A percentile compares a stretch with the other conserved stretches of the same genome.
Evolutionary conservation across 768 basidiomycete species (phyloP).

Genomic region (Daedalea quercina): DNA sequence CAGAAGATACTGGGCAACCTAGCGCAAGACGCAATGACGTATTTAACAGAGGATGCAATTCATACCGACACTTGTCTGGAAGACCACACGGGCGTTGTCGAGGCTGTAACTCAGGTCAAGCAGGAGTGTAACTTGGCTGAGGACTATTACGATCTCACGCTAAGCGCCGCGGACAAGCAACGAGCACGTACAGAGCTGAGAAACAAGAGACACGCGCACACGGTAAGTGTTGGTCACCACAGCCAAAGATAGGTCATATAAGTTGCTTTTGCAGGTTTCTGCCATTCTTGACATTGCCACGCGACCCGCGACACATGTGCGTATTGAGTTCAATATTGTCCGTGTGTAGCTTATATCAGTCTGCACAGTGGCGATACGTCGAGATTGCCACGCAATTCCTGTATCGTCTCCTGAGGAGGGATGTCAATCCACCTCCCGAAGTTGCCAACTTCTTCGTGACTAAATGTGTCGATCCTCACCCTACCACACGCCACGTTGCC

Average conservation of each 20-base stretch:
- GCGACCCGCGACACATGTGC: constrained; percentile 64
- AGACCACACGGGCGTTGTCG: constrained; percentile 38
- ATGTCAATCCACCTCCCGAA: constrained; percentile 44
- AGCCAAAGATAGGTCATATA: background rate
- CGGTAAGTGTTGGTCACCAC: constrained; percentile 29
- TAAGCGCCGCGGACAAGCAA: constrained; percentile 36
- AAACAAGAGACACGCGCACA: constrained; percentile 38
- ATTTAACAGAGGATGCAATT: constrained; percentile 58
- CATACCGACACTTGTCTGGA: constrained; percentile 57
- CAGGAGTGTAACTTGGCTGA: constrained; percentile 41
- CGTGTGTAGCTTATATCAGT: background rate
- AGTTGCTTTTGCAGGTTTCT: constrained; percentile 40
- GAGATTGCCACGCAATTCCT: constrained; percentile 65
- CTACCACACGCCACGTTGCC: constrained; percentile 54
- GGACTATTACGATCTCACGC: constrained; percentile 37
- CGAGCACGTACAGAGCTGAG: constrained; percentile 36
- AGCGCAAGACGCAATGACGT: constrained; percentile 52
- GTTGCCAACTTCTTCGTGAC: constrained; percentile 58
- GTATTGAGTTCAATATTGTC: constrained; percentile 21
- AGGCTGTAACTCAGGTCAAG: constrained; percentile 41
- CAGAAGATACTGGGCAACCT: constrained; percentile 62
- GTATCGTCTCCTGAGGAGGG: constrained; percentile 55
- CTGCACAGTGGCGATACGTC: constrained; percentile 72
- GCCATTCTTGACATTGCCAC: constrained; percentile 55
- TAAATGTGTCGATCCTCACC: constrained; percentile 65